Evolutionary conservation across 495 filamentous ascomycete genomes (phyloP).

Genomic region (Venustampulla echinocandica): DNA sequence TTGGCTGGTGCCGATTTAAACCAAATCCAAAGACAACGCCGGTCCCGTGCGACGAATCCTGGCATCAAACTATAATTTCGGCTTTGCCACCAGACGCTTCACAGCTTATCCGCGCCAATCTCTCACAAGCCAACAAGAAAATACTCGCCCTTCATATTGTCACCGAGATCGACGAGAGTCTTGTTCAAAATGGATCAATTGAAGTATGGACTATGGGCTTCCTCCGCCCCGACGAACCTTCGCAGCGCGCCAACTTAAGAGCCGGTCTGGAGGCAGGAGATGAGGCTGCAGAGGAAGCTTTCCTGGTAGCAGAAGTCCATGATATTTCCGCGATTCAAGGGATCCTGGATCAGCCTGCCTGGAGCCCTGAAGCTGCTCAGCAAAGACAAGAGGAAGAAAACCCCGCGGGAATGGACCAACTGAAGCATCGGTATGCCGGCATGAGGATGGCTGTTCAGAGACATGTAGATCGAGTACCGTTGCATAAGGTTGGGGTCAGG

Average conservation of each 20-base stretch:
- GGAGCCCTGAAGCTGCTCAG: conserved; percentile 39
- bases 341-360: conserved; percentile 45
- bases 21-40: conserved; percentile 18
- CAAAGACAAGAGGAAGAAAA: conserved; percentile 19
- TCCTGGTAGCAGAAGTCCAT: conserved; percentile 33
- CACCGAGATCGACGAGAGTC: conserved; percentile 35
- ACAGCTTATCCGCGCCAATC: conserved; percentile 29
- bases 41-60: conserved; percentile 20
- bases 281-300: conserved; percentile 29
- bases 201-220: conserved; percentile 49
- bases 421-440: conserved; percentile 32
- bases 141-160: conserved; percentile 35
- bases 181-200: conserved; percentile 31
- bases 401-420: conserved; percentile 21
- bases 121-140: conserved; percentile 28
- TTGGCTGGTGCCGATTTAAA: conserved; percentile 48
- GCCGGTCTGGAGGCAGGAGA: conserved; percentile 26
- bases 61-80: conserved; percentile 48
- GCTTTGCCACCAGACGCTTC: conserved; percentile 30
- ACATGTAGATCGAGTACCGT: conserved; percentile 42
- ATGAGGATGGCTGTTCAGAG: conserved; percentile 36
- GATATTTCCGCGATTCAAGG: conserved; percentile 42
- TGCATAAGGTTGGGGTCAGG: conserved; percentile 49
- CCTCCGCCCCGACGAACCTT: conserved; percentile 27
- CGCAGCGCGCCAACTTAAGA: conserved; percentile 13